Base-by-base conservation (phyloP, 1,139 yeast species). In the Nakaseomyces uthaithaninus region DNA sequence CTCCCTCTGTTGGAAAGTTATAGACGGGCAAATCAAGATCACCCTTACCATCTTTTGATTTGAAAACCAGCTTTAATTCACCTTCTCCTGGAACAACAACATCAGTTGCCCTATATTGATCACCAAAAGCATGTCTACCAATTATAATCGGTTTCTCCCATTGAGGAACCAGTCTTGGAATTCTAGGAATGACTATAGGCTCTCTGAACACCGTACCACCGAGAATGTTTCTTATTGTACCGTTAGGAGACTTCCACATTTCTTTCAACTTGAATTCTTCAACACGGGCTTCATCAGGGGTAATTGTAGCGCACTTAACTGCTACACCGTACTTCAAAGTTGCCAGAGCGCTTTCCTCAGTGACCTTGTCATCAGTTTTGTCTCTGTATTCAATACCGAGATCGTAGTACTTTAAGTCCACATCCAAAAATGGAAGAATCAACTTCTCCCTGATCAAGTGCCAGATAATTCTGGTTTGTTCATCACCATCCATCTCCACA, bases 231-330 rank as follows among this genome's bases (percentile, higher is more conserved):
- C 96, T 78, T 61, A 89, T 83, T 38, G 96, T 87, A 50, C 96
- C 96, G 64, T 89, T 87, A 49, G 96, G 96, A 25, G 95, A 85
- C 42, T 82, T 74, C 95, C 95, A 87, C 96, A 89, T 87, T 65
- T 86, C 81, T 68, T 86, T 87, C 64, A 89, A 75, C 47, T 72
- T 68, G 64, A 85, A 89, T 66, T 89, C 96, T 64, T 83, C 68
- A 42, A 87, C 95, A 55, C 96, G 76, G 36, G 84, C 87, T 68
- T 89, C 96, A 61, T 89, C 96, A 9, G 96, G 96, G 18, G 96
- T 87, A 64, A 87, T 87, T 42, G 96, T 87, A 41, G 96, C 96
- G 69, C 96, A 87, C 69, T 87, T 87, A 57, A 87, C 80, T 46
- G 94, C 96, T 36, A 87, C 96, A 43, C 86, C 84, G 64, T 84